These are phyloP conservation scores for Colletotrichum sp. DNA, from an alignment of 2,329 filamentous ascomycete genomes.

Conservation along the genomic window DNA sequence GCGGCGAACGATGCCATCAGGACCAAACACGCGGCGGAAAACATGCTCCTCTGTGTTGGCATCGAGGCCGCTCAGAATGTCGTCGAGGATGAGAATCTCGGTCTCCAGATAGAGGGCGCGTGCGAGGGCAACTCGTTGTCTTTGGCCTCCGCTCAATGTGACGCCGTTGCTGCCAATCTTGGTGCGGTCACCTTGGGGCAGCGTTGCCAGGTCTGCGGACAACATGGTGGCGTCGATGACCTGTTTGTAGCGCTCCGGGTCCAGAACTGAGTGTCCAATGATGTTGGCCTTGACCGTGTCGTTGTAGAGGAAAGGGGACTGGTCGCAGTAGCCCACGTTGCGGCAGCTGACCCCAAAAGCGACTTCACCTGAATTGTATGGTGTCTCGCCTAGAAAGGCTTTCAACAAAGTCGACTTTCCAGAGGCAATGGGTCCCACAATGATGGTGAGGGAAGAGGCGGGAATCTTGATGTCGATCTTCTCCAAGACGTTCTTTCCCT, in stretches of 20 bases:
- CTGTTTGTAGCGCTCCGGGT: conserved; percentile 35
- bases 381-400: conserved; percentile 34
- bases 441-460: conserved; percentile 34
- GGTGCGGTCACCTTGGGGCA: conserved; percentile 40
- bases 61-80: conserved; percentile 40
- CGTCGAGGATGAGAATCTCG: conserved; percentile 36
- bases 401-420: conserved; percentile 46
- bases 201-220: conserved; percentile 29
- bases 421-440: conserved; percentile 42
- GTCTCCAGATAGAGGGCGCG: conserved; percentile 34
- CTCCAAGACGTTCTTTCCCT: conserved; percentile 27
- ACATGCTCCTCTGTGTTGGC: conserved; percentile 34
- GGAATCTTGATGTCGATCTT: conserved; percentile 36
- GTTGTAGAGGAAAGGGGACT: conserved; percentile 36
- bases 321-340: conserved; percentile 35
- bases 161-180: conserved; percentile 45
- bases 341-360: neutral
- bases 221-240: conserved; percentile 39
- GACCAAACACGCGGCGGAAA: conserved; percentile 33
- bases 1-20: conserved; percentile 27
- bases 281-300: conserved; percentile 42
- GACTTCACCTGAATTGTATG: conserved; percentile 22
- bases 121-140: conserved; percentile 28
- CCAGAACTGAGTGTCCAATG: conserved; percentile 34
- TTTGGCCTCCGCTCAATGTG: conserved; percentile 47